These are phyloP conservation scores for Spergularia azorica DNA, from an alignment of 179 eudicot species.

Conservation along the genomic window DNA sequence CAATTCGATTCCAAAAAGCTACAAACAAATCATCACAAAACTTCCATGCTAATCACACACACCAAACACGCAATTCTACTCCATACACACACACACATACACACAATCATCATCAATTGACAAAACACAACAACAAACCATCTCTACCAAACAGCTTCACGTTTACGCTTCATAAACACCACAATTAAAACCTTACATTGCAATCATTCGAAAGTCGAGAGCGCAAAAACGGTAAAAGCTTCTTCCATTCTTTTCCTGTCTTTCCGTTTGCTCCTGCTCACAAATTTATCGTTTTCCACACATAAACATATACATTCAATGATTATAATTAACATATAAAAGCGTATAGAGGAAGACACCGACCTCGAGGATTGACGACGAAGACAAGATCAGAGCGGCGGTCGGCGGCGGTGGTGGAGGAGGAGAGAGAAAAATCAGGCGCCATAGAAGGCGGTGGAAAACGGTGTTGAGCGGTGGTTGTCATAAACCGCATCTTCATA, in stretches of 20 bases:
- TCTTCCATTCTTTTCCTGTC: constrained; percentile 94
- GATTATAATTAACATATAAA: background rate
- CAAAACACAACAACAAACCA: background rate
- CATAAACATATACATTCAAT: background rate
- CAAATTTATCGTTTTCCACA: background rate
- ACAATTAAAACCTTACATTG: constrained; percentile 56
- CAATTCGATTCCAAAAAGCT: background rate
- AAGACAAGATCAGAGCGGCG: constrained; percentile 69
- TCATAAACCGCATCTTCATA: constrained; percentile 35
- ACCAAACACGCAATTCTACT: background rate
- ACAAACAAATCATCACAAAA: background rate
- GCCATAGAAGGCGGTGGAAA: constrained; percentile 37
- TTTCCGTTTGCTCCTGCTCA: constrained; percentile 84
- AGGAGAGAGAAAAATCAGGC: constrained; percentile 48
- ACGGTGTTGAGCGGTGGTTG: constrained; percentile 40
- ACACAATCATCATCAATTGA: background rate
- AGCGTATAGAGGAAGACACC: background rate
- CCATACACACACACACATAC: background rate
- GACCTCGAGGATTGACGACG: constrained; percentile 92
- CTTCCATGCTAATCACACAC: background rate
- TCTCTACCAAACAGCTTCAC: background rate
- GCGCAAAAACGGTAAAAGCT: constrained; percentile 69
- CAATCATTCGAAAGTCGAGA: constrained; percentile 80
- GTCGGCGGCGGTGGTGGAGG: constrained; percentile 22
- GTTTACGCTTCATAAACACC: background rate